phyloP scores from a whole-genome alignment of 306 rosid species.

The Prunus campanulata region DNA sequence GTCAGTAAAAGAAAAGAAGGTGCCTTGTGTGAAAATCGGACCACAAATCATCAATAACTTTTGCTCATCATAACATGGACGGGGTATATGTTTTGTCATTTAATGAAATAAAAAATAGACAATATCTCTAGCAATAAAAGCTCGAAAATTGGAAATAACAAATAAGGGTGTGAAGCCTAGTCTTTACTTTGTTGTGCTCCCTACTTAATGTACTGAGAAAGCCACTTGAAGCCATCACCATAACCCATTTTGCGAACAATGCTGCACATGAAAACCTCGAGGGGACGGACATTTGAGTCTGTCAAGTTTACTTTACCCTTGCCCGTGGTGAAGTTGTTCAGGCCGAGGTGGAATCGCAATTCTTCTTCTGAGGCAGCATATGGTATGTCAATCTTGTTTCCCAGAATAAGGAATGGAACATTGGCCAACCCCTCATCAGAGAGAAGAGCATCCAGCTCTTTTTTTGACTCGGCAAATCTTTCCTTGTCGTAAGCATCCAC shows the following conservation, averaged over 20 bases:
- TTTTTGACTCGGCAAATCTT: conserved; percentile 75
- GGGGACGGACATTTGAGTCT: conserved; percentile 72
- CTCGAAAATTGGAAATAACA: conserved; percentile 36
- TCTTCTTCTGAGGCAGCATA: conserved; percentile 90
- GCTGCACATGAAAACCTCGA: conserved; percentile 95
- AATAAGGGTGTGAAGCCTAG: conserved; percentile 28
- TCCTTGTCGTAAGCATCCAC: conserved; percentile 83
- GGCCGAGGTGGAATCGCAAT: conserved; percentile 66
- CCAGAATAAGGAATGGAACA: conserved; percentile 80
- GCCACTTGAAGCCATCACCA: conserved; percentile 91
- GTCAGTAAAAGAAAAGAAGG: too few species aligned
- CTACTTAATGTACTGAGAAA: conserved; percentile 86
- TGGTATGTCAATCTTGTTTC: conserved; percentile 81
- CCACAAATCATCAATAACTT: neutral
- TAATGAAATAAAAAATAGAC: neutral
- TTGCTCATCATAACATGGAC: conserved; percentile 4
- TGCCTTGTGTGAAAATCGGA: neutral
- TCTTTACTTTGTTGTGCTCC: conserved; percentile 19
- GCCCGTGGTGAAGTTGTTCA: conserved; percentile 83
- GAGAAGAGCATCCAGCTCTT: conserved; percentile 81
- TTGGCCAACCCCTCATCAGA: conserved; percentile 67
- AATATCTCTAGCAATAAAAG: conserved; percentile 21
- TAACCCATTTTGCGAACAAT: conserved; percentile 91
- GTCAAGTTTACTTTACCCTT: conserved; percentile 75
- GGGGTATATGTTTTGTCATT: conserved; percentile 3